Percentiles rank a stretch among this genome's conserved stretches.
These are phyloP conservation scores for Aspergillus terreus DNA, from an alignment of 2,329 filamentous ascomycete genomes.

Conservation along the genomic window DNA sequence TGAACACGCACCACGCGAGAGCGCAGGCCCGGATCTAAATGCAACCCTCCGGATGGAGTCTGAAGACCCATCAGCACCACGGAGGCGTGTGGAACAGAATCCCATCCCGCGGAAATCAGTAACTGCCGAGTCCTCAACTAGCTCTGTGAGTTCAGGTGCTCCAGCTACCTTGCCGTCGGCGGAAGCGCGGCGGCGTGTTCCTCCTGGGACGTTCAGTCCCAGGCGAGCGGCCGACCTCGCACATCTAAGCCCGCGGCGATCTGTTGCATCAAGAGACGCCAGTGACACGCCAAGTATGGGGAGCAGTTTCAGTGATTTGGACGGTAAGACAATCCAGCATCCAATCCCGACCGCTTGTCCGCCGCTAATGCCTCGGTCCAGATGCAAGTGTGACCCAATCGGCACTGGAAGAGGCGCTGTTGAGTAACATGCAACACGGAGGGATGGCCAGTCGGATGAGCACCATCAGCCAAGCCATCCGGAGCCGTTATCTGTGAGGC, in stretches of 20 bases:
- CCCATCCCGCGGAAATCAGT: conserved; percentile 16
- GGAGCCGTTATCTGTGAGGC: conserved; percentile 46
- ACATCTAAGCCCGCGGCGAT: conserved; percentile 45
- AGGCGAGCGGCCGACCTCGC: conserved; percentile 49
- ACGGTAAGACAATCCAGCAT: conserved; percentile 42
- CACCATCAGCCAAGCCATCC: conserved; percentile 51
- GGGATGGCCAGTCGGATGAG: conserved; percentile 49
- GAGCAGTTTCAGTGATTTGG: conserved; percentile 63
- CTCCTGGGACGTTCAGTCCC: conserved; percentile 32
- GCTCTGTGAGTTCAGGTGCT: conserved; percentile 36
- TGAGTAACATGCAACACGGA: conserved; percentile 60
- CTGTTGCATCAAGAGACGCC: conserved; percentile 35
- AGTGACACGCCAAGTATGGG: conserved; percentile 61
- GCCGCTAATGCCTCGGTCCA: conserved; percentile 20
- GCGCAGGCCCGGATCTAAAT: conserved; percentile 32
- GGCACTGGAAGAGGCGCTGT: conserved; percentile 60
- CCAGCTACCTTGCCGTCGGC: conserved; percentile 20
- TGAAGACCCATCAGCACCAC: conserved; percentile 23
- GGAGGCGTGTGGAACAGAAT: conserved; percentile 25
- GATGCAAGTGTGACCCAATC: conserved; percentile 63
- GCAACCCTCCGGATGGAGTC: conserved; percentile 39
- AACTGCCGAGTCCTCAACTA: conserved; percentile 30
- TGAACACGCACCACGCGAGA: conserved; percentile 15
- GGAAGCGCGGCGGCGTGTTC: conserved; percentile 15
- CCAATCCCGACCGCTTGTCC: background rate